A percentile compares a stretch with the other conserved stretches of the same genome.
Conservation (phyloP, 345 rosid genomes). For the Bruguiera gymnorhiza region DNA sequence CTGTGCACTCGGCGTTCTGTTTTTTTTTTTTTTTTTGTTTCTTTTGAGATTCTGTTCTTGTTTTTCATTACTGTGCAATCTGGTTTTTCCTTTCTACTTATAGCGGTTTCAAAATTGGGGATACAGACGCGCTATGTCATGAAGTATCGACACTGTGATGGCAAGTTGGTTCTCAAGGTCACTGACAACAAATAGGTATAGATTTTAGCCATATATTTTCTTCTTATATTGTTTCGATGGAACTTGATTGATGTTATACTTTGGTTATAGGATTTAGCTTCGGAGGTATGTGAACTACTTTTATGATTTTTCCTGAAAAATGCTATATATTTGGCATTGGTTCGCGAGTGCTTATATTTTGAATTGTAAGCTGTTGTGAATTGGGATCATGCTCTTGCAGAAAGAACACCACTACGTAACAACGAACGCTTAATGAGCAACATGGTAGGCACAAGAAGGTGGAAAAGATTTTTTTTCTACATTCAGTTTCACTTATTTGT, state of each 20-base stretch:
- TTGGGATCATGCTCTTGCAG: neutral
- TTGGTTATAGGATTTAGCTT: slow-evolving; percentile 6
- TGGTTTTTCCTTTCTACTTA: neutral
- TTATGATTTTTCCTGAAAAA: neutral
- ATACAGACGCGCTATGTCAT: slow-evolving; percentile 81
- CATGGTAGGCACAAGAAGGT: no score
- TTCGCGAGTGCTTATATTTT: no score
- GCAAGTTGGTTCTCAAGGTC: slow-evolving; percentile 95
- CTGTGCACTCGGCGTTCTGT: slow-evolving; percentile 8
- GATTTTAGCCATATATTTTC: neutral
- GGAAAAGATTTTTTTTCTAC: no score
- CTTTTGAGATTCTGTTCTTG: slow-evolving; percentile 8
- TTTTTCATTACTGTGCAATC: neutral
- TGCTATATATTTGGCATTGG: neutral
- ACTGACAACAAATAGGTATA: slow-evolving; percentile 91
- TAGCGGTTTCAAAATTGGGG: slow-evolving; percentile 10
- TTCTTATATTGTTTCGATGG: neutral
- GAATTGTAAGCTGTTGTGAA: no score
- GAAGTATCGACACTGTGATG: slow-evolving; percentile 92
- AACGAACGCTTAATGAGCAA: no score
- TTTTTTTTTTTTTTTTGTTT: neutral
- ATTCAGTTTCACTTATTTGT: no score
- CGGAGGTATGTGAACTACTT: neutral
- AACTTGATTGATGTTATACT: slow-evolving; percentile 6
- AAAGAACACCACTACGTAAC: no score